These are phyloP conservation scores for Paramecium biaurelia DNA, from an alignment of 73 alveolate genomes.

Conservation along the genomic window DNA sequence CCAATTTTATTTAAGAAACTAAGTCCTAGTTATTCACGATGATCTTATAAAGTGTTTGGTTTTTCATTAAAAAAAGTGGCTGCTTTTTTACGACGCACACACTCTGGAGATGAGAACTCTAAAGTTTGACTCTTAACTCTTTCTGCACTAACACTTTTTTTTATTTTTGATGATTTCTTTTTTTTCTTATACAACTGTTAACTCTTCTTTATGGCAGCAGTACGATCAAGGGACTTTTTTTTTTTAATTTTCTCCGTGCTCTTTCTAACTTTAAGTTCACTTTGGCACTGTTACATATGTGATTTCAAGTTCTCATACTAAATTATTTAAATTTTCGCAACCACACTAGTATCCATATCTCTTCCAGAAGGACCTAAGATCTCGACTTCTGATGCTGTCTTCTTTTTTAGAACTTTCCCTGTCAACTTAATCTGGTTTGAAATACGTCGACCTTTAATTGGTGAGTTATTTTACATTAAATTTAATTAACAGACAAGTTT, in stretches of 20 bases:
- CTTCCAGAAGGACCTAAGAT: neutral
- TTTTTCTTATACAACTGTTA: neutral
- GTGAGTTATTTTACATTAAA: conserved; percentile 36
- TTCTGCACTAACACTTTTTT: conserved; percentile 38
- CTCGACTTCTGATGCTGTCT: conserved; percentile 36
- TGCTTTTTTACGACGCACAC: conserved; percentile 25
- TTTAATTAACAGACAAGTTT: neutral
- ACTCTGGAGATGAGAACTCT: conserved; percentile 13
- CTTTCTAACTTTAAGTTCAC: neutral
- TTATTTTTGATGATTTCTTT: neutral
- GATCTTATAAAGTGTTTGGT: neutral
- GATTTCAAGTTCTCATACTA: conserved; percentile 49
- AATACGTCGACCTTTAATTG: conserved; percentile 30
- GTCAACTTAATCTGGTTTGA: conserved; percentile 17
- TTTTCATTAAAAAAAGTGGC: conserved; percentile 43
- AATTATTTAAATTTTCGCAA: neutral
- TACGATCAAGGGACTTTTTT: neutral
- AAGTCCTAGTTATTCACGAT: neutral
- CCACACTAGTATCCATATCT: conserved; percentile 13
- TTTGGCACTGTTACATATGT: conserved; percentile 16
- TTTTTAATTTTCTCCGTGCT: neutral
- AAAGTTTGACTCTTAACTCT: neutral
- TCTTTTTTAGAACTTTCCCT: conserved; percentile 30
- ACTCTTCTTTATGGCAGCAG: conserved; percentile 11
- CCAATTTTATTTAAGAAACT: neutral